These are phyloP conservation scores for Tylopilus sp. DNA, from an alignment of 768 basidiomycete species.

Conservation along the genomic window DNA sequence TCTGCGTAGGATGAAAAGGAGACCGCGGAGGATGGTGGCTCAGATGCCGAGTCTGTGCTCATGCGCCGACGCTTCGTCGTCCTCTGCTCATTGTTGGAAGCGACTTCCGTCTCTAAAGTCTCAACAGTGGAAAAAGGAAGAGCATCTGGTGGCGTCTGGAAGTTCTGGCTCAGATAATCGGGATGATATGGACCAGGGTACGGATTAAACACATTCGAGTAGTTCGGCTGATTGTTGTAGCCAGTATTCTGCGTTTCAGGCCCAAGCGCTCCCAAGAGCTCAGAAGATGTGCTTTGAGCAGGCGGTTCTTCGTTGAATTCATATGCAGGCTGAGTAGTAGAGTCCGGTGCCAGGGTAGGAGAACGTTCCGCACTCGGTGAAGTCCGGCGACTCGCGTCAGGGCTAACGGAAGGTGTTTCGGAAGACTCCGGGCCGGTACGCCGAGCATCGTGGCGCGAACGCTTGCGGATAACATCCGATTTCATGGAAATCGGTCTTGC, in stretches of 20 bases:
- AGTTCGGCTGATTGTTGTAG: constrained; percentile 29
- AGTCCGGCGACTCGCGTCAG: constrained; percentile 68
- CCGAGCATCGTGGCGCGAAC: constrained; percentile 77
- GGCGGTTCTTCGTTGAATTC: constrained; percentile 48
- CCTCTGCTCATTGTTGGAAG: constrained; percentile 31
- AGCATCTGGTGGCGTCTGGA: constrained; percentile 43
- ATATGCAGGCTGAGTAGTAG: constrained; percentile 56
- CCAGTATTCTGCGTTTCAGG: constrained; percentile 22
- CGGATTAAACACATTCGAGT: constrained; percentile 37
- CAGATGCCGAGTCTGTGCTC: constrained; percentile 55
- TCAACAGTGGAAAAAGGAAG: constrained; percentile 54
- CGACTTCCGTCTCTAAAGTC: constrained; percentile 41
- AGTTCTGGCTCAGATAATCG: constrained; percentile 60
- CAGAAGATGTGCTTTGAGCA: constrained; percentile 43
- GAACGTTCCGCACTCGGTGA: constrained; percentile 61
- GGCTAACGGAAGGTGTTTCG: constrained; percentile 74
- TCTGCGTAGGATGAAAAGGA: constrained; percentile 62
- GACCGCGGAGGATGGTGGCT: constrained; percentile 55
- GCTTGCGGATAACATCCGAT: constrained; percentile 85
- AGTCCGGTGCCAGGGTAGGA: constrained; percentile 69
- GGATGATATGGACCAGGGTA: constrained; percentile 77
- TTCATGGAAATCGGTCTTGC: constrained; percentile 89
- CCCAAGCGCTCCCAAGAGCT: constrained; percentile 47
- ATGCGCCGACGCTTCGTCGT: constrained; percentile 67
- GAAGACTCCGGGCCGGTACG: constrained; percentile 49